Conservation (phyloP, 192 early-diverging fungal species). For the Anaeromyces robustus region DNA sequence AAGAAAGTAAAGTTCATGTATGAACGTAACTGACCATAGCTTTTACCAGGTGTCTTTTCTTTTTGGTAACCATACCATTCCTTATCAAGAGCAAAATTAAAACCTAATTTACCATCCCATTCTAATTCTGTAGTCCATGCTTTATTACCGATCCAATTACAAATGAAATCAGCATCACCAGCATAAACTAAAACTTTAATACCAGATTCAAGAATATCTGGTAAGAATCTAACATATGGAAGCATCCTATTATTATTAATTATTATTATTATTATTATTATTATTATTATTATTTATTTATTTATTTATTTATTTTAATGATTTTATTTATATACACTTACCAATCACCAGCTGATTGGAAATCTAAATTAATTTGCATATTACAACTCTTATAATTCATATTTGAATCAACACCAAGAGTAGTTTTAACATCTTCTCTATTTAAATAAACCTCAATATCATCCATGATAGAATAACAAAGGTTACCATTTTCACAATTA, state of each 20-base stretch:
- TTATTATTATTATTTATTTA: not conserved
- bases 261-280: not conserved
- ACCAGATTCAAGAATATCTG: slow-evolving; percentile 53
- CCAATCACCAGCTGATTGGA: slow-evolving; percentile 69
- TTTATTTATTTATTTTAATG: slow-evolving; percentile 3
- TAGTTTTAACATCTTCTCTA: slow-evolving; percentile 48
- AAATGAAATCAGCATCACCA: slow-evolving; percentile 88
- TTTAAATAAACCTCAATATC: slow-evolving; percentile 73
- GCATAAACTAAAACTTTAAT: slow-evolving; percentile 78
- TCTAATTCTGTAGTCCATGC: slow-evolving; percentile 71
- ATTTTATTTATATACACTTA: slow-evolving; percentile 18
- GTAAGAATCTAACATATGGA: slow-evolving; percentile 19
- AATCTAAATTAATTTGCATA: slow-evolving; percentile 58
- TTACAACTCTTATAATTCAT: slow-evolving; percentile 65
- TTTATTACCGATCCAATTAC: slow-evolving; percentile 86
- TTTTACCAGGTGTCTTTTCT: slow-evolving; percentile 19
- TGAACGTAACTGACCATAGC: slow-evolving; percentile 50
- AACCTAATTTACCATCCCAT: slow-evolving; percentile 63
- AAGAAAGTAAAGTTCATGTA: slow-evolving; percentile 68
- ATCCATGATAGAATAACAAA: slow-evolving; percentile 75
- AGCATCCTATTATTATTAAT: not conserved
- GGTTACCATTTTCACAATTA: slow-evolving; percentile 60
- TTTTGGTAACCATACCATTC: slow-evolving; percentile 48
- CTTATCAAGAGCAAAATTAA: slow-evolving; percentile 47
- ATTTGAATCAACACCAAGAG: slow-evolving; percentile 56